Evolutionary conservation across 192 early-diverging fungal genomes (phyloP), one percentile per base, ranked within the genome.

Genomic region (Thamnidium elegans): DNA sequence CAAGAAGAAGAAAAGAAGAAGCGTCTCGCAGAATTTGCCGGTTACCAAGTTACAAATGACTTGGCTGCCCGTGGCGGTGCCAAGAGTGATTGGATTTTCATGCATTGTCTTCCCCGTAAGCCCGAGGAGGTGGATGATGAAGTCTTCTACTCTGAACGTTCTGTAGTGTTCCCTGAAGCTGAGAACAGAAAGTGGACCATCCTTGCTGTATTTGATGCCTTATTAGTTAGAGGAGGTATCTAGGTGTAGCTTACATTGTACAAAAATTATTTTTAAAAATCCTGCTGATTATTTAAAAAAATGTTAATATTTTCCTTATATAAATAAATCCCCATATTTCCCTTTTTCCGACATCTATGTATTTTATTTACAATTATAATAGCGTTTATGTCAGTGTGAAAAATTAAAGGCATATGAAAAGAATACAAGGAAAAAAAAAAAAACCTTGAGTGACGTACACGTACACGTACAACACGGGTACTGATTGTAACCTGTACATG

Each of bases 131-230:
- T 99, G 23, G 89, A 94, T 55, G 97, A 99, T 72, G 92, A 95
- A 67, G 91, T 99, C 31, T 97, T 98, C 71, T 94, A 94, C 62
- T 89, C 89, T 19, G 80, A 87, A 23, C 88, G 90, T 55, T 99
- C 97, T 6, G 78, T 97, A 15, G 95, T 98, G 26, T 99, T 94
- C 81, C 89, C 86, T 59, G 96, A 99, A 72, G 97, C 96, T 7
- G 96, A 99, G 77, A 98, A 99, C 84, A 86, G 97, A 72, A 99
- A 99, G 74, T 97, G 94, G 88, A 97, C 97, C 6, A 96, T 94
- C 63, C 75, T 99, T 65, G 89, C 95, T 1, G 90, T 93, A 10
- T 82, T 92, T 58, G 80, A 89, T 55, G 77, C 84, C 3, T 72
- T 89, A 44, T 63, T 92, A 17, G 82, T 86, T 30, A 77, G 81